A percentile compares a stretch with the other conserved stretches of the same genome.
phyloP scores from a whole-genome alignment of 768 basidiomycete genomes.

The Tulasnella sp. region DNA sequence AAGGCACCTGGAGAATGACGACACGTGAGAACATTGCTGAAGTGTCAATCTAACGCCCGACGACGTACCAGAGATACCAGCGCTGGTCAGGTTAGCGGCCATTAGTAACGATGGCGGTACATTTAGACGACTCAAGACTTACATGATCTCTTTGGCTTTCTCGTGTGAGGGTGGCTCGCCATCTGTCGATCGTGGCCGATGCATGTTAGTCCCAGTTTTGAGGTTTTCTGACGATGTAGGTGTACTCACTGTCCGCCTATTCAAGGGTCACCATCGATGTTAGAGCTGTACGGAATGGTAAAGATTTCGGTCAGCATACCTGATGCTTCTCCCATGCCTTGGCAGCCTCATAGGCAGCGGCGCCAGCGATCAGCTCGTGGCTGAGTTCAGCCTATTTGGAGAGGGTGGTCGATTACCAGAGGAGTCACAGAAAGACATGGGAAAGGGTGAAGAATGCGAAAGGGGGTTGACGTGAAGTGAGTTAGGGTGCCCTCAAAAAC shows the following conservation, averaged over 20 bases:
- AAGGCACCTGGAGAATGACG: neutral
- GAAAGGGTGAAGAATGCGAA: neutral
- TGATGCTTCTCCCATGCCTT: conserved; percentile 34
- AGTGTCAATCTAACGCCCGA: neutral
- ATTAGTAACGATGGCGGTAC: neutral
- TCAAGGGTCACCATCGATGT: neutral
- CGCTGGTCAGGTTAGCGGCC: neutral
- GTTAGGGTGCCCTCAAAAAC: neutral
- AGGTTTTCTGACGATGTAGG: neutral
- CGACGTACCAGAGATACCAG: conserved; percentile 17
- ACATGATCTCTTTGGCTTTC: conserved; percentile 33
- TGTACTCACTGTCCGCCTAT: neutral
- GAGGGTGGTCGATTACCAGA: neutral
- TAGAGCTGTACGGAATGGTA: neutral
- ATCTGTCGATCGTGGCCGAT: neutral
- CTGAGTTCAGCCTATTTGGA: conserved; percentile 30
- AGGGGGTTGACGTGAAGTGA: neutral
- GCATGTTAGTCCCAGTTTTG: neutral
- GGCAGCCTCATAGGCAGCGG: conserved; percentile 36
- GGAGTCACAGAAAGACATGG: neutral
- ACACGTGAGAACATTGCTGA: neutral
- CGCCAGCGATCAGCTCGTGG: conserved; percentile 35
- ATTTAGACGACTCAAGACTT: neutral
- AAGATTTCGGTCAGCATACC: neutral
- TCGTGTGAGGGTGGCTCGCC: conserved; percentile 30